phyloP scores from a whole-genome alignment of 1,139 yeast genomes.

The Saccharomyces hybrid region DNA sequence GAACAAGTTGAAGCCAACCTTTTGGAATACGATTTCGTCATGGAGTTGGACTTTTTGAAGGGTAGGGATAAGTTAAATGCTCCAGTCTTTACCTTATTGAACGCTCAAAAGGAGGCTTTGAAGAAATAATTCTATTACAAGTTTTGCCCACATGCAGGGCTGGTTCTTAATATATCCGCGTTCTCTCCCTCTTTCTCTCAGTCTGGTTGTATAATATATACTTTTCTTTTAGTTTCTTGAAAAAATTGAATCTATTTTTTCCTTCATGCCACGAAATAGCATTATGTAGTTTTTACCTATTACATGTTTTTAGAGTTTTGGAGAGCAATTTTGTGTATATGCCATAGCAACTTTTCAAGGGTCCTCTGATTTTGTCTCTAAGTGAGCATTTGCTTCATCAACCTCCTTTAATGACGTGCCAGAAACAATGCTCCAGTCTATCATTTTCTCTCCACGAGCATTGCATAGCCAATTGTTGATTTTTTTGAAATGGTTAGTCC shows the following conservation, averaged over 20 bases:
- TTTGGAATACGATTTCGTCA: slow-evolving; percentile 73
- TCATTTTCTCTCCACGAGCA: slow-evolving; percentile 34
- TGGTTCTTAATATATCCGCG: background rate
- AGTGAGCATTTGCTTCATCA: slow-evolving; percentile 8
- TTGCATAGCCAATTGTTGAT: slow-evolving; percentile 65
- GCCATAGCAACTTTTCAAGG: background rate
- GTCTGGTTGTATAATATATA: background rate
- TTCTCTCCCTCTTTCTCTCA: background rate
- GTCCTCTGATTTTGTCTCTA: background rate
- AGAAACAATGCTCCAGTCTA: slow-evolving; percentile 54
- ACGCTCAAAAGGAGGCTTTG: slow-evolving; percentile 48
- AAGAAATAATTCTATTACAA: background rate
- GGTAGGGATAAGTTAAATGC: slow-evolving; percentile 86
- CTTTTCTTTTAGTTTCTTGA: background rate
- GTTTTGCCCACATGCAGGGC: background rate
- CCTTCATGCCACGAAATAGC: background rate
- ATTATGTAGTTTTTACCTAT: background rate
- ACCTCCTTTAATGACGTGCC: slow-evolving; percentile 23
- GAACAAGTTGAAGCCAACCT: slow-evolving; percentile 59
- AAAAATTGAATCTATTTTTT: background rate
- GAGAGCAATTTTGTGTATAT: background rate
- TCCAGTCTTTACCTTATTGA: slow-evolving; percentile 78
- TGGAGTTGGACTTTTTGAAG: slow-evolving; percentile 91
- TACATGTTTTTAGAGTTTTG: background rate
- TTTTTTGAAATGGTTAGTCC: slow-evolving; percentile 58